Evolutionary conservation across 495 filamentous ascomycete species (phyloP), one percentile per base, ranked within the genome.

Genomic region (Neurospora sp.): DNA sequence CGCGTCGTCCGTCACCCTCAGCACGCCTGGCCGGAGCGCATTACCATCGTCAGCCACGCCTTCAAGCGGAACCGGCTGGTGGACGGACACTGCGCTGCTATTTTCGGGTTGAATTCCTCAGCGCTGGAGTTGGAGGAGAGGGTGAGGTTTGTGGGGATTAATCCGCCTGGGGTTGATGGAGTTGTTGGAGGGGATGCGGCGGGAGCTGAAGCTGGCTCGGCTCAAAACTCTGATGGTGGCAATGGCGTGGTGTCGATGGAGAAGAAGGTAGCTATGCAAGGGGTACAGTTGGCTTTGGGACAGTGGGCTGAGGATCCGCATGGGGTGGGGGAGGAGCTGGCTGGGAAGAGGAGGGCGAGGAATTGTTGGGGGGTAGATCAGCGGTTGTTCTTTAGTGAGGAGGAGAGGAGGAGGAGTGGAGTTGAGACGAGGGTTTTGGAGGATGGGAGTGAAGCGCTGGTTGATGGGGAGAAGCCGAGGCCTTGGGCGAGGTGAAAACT

Each of bases 51-150:
- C 66, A 91, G 89, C 69, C 92, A 95, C 76, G 88, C 82, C 20
- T 96, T 96, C 82, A 96, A 96, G 77, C 83, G 87, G 42, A 75
- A 78, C 2, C 85, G 93, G 35, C 91, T 95, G 46, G 81, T 91
- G 74, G 85, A 91, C 31, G 84, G 87, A 18, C 93, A 96, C 80
- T 89, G 91, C 69, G 85, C 80, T 12, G 90, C 92, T 18, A 82
- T 94, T 66, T 66, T 31, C 31, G 54, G 54, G 2, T 37, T n/a
- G 87, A 76, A 85, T 70, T 80, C 74, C 84, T 86, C 0, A 69
- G 79, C 11, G 14, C 5, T 14, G 16, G 75, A 83, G 1, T 76
- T 62, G 23, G 27, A 16, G 11, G 2, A 18, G 0, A 66, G 77
- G 3, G 84, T 90, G 6, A 70, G 42, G 1, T 91, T 90, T 71